Percentiles rank a stretch among this genome's conserved stretches.
phyloP scores from a whole-genome alignment of 2,329 filamentous ascomycete genomes.

The Calonectria leucothoes region DNA sequence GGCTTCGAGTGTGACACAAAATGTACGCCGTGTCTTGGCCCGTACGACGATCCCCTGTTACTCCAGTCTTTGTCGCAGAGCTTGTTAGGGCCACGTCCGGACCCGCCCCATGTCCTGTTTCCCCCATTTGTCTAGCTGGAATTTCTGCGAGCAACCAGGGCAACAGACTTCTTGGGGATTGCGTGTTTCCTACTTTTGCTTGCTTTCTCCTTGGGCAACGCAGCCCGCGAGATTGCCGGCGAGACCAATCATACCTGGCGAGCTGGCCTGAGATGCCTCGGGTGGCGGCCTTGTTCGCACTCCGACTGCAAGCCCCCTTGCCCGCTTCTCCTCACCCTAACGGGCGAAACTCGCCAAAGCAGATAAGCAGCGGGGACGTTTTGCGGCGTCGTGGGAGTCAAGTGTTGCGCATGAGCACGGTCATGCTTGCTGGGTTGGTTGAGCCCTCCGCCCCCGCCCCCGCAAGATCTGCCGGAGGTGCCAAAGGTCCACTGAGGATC shows the following conservation, averaged over 20 bases:
- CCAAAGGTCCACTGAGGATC: constrained; percentile 22
- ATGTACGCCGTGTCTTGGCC: neutral
- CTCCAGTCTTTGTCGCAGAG: neutral
- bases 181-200: neutral
- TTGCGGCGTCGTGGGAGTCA: neutral
- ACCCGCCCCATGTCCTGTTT: constrained; percentile 6
- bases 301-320: neutral
- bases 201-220: neutral
- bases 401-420: neutral
- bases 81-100: constrained; percentile 1
- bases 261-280: constrained; percentile 33
- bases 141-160: neutral
- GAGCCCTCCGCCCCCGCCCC: constrained; percentile 24
- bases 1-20: constrained; percentile 2
- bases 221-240: constrained; percentile 14
- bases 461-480: constrained; percentile 39
- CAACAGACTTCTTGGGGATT: neutral
- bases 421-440: constrained; percentile 5
- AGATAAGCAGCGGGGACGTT: constrained; percentile 7
- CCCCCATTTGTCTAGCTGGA: neutral
- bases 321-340: constrained; percentile 3
- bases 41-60: constrained; percentile 9
- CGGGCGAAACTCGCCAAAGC: neutral
- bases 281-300: constrained; percentile 34
- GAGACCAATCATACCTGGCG: constrained; percentile 32